Base-by-base conservation (phyloP, 2,329 filamentous ascomycete species). In the Fusarium guadeloupense region DNA sequence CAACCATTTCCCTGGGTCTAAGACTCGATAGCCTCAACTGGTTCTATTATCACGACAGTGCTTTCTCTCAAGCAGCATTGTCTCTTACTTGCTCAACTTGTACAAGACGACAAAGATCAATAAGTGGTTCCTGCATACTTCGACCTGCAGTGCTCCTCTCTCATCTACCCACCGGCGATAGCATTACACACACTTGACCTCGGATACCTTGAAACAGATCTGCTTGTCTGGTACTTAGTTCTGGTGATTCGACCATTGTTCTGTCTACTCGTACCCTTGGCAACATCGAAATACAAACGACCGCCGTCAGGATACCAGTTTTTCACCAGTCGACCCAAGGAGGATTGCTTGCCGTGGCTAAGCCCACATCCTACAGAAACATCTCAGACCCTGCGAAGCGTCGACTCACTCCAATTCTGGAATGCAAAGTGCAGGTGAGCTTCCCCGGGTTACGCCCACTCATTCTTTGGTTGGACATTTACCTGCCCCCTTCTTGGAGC, bases 371-470 rank as follows among this genome's bases (percentile, higher is more conserved):
- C 45, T 53, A 40, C 57, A 59, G 55, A 52, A 59, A 54, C 54
- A 55, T 69, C 59, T 63, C 58, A 66, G 55, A 63, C 51, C 50
- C 41, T 47, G 55, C 59, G 52, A 69, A 59, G 61, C 60, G 45
- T 43, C 25, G 48, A 47, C 48, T 52, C 46, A 58, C 50, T 38
- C 38, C 54, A 60, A 62, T 49, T 54, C 62, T 69, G 68, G 68
- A 69, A 70, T 70, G 68, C 64, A 45, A 69, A 65, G 68, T 66
- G 54, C 52, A 68, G 68, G 68, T 70, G 61, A 69, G 68, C 52
- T 62, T 66, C 60, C 44, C 53, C 40, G 30, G 46, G 35, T 49
- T 49, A 52, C 41, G 33, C 46, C 17, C 13, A 37, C 34, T 53
- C 44, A 59, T 57, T 53, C 39, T 62, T 53, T 28, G 40, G 20